Base-by-base conservation (phyloP, 2,329 filamentous ascomycete species). In the Penicillium frequentans region DNA sequence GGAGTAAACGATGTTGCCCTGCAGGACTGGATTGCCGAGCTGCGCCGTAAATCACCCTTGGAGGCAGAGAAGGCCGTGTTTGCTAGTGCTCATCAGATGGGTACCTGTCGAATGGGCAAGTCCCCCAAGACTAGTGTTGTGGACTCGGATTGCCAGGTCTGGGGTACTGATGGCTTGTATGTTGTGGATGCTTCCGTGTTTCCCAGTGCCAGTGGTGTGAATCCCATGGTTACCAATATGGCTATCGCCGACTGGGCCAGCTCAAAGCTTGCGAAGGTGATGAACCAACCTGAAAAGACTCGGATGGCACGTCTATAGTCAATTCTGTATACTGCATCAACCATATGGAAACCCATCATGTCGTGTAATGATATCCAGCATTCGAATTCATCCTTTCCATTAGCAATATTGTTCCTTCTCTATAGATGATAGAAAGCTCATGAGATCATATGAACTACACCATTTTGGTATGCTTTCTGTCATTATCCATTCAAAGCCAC, bases 1-100 rank as follows among this genome's bases (percentile, higher is more conserved):
- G 82, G 81, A 0, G 77, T 82, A 63, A 86, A 85, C 64, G 80
- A 86, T 56, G 62, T 74, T 0, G 75, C 71, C 1, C 84, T 88
- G 70, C 75, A 82, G 54, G 67, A 72, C 1, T 88, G 85, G 85
- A 76, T 86, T 19, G 69, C 73, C 0, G 72, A 79, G 52, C 60
- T 86, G 27, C 74, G 77, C 31, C 73, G 68, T 4, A 72, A 70
- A 21, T 80, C 79, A 1, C 75, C 84, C 11, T 73, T 80, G 0
- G 68, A 74, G 1, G 77, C 80, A 0, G 82, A 83, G 48, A 75
- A 74, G 11, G 71, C 64, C 3, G 56, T 70, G 6, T 77, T 77
- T 58, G 77, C 73, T n/a, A 77, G 75, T 52, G 80, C 80, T 1
- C 80, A 82, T 60, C 80, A 81, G 66, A 82, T 82, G 79, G 80